These are phyloP conservation scores for Syncephalastrum contaminatum DNA, from an alignment of 371 early-diverging fungal genomes.

Conservation along the genomic window DNA sequence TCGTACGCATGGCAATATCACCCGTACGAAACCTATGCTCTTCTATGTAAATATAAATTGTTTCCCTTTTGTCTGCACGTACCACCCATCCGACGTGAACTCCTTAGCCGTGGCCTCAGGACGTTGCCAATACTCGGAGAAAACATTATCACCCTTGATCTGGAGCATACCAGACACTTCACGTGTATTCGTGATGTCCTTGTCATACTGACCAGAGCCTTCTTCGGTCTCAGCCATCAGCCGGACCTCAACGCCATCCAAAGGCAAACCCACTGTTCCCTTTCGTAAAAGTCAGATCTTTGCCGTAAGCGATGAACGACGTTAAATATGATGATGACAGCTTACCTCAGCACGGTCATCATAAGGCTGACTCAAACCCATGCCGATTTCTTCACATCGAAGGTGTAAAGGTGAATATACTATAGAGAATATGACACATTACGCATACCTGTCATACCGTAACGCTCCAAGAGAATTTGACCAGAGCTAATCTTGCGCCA, in stretches of 20 bases:
- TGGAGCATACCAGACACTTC: constrained; percentile 68
- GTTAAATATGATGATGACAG: background rate
- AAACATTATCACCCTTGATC: constrained; percentile 68
- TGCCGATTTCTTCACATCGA: constrained; percentile 68
- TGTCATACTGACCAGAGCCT: constrained; percentile 24
- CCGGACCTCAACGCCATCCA: constrained; percentile 69
- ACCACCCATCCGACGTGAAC: constrained; percentile 75
- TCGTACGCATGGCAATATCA: constrained; percentile 63
- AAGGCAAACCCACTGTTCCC: constrained; percentile 78
- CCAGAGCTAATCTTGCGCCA: constrained; percentile 72
- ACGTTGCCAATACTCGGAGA: constrained; percentile 74
- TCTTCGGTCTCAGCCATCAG: constrained; percentile 51
- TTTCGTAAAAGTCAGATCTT: constrained; percentile 6
- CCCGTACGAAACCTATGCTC: constrained; percentile 73
- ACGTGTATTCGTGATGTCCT: constrained; percentile 49
- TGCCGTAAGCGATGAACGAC: background rate
- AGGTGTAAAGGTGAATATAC: background rate
- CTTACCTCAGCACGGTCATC: constrained; percentile 50
- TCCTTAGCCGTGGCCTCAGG: constrained; percentile 74
- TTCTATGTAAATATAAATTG: constrained; percentile 4
- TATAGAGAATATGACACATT: no score
- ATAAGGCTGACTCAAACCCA: constrained; percentile 78
- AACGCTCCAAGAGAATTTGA: constrained; percentile 78
- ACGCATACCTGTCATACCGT: constrained; percentile 73
- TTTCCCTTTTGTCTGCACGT: background rate